Evolutionary conservation across 208 protist species (phyloP), one percentile per base, ranked within the genome.

Genomic region (Trypanosoma scelopori): DNA sequence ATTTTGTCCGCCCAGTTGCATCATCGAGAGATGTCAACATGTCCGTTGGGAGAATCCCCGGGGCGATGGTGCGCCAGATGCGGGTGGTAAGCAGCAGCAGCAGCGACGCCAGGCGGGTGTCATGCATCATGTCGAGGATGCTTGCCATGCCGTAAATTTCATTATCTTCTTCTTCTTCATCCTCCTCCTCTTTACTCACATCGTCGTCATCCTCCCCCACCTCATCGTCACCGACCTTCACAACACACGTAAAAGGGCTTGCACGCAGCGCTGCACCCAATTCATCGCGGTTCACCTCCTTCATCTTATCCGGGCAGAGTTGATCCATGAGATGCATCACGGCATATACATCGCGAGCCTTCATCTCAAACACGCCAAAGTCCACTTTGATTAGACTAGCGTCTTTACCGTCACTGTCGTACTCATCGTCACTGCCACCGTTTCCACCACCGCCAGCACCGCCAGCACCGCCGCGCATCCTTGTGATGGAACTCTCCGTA

Each of bases 351-450:
- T 96, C 69, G 0, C 71, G 69, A 56, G 11, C 15, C 60, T 75
- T 61, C 85, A 96, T 92, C 61, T 92, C 86, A 55, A 84, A 93
- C 42, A 92, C 91, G n/a, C 86, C 91, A 78, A 96, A 96, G 60
- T 94, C 87, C 3, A 96, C 85, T 45, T 82, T 84, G 22, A 95
- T 80, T 6, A 82, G 59, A 49, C 66, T 76, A 39, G 48, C 74
- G 7, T 76, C 68, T 13, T 62, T 61, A 12, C 47, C 61, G 27
- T 76, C 69, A 22, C 50, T 65, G 11, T 74, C 73, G 11, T 68
- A 71, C n/a, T 79, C 67, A 11, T 76, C 74, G 27, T 27, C 49
- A 49, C 41, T 28, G 22, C 71, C 71, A n/a, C 28, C 43, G 35
- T 85, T 72, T 5, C 81, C 71, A 46, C 72, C 66, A 37, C 45